Percentiles rank a stretch among this genome's conserved stretches.
Evolutionary conservation across 1,139 yeast genomes (phyloP).

Genomic region (Nakaseomyces kungkrabaensis): DNA sequence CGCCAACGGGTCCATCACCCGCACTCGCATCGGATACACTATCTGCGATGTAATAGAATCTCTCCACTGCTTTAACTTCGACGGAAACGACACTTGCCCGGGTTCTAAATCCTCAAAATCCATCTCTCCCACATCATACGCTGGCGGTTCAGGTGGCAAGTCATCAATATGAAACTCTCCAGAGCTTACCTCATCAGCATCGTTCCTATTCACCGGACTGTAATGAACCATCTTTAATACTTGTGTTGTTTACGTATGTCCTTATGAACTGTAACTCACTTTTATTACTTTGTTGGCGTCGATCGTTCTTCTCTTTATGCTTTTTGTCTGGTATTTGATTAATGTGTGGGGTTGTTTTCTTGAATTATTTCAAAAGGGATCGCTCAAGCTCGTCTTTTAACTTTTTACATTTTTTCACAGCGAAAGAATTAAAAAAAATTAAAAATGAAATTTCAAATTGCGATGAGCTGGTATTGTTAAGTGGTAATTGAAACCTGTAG

Average conservation of each 20-base stretch:
- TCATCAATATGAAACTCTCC: background rate
- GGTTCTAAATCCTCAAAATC: conserved; percentile 1
- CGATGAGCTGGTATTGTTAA: too few relatives aligned
- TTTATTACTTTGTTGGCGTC: too few relatives aligned
- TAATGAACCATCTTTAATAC: background rate
- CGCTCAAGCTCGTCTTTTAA: too few relatives aligned
- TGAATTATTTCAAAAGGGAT: too few relatives aligned
- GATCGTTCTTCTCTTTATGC: background rate
- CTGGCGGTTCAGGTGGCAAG: conserved; percentile 5
- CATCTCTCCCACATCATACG: background rate
- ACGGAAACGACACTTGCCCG: background rate
- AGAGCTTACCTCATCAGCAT: background rate
- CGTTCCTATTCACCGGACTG: conserved; percentile 1
- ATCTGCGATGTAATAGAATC: conserved; percentile 6
- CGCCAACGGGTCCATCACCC: conserved; percentile 24
- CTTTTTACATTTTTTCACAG: background rate
- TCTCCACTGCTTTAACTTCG: background rate
- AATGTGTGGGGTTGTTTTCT: too few relatives aligned
- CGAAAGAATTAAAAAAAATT: too few relatives aligned
- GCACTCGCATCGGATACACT: conserved; percentile 18
- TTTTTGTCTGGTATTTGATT: background rate
- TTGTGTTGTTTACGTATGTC: background rate
- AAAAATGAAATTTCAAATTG: background rate
- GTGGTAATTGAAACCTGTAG: too few relatives aligned
- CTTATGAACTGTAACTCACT: too few relatives aligned